Conservation (phyloP, 257 asterid genomes). For the Solanum appendiculatum region DNA sequence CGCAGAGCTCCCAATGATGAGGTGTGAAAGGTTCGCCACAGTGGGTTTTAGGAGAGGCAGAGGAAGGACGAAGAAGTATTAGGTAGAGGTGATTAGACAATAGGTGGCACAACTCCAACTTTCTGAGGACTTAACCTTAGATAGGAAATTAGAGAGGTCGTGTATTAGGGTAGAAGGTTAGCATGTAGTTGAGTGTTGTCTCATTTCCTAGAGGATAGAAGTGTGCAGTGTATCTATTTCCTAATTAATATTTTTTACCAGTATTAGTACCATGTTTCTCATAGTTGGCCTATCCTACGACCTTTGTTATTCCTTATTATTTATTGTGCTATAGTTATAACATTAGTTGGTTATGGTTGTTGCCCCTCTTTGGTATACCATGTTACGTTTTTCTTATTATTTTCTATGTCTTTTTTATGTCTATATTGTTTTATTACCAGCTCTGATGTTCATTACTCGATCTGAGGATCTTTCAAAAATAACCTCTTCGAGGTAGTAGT, state of each 20-base stretch:
- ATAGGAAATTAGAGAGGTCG: neutral
- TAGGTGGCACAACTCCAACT: neutral
- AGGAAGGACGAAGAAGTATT: neutral
- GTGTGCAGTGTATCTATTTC: neutral
- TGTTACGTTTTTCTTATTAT: neutral
- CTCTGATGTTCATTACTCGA: neutral
- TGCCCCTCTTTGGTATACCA: neutral
- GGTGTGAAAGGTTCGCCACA: neutral
- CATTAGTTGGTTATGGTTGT: neutral
- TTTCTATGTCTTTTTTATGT: neutral
- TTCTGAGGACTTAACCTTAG: neutral
- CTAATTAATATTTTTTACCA: neutral
- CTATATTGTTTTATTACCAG: neutral
- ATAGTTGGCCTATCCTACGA: neutral
- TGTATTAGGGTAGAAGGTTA: neutral
- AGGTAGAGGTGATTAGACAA: neutral
- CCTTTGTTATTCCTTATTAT: neutral
- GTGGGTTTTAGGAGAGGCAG: neutral
- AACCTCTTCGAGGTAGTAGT: neutral
- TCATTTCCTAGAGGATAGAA: neutral
- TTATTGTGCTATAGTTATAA: neutral
- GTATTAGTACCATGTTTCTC: neutral
- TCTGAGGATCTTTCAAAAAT: neutral
- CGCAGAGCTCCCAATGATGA: neutral
- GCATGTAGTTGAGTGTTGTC: neutral